Percentiles rank a stretch among this genome's conserved stretches.
Evolutionary conservation across 2,329 filamentous ascomycete genomes (phyloP).

Genomic region (Dothistroma pini): DNA sequence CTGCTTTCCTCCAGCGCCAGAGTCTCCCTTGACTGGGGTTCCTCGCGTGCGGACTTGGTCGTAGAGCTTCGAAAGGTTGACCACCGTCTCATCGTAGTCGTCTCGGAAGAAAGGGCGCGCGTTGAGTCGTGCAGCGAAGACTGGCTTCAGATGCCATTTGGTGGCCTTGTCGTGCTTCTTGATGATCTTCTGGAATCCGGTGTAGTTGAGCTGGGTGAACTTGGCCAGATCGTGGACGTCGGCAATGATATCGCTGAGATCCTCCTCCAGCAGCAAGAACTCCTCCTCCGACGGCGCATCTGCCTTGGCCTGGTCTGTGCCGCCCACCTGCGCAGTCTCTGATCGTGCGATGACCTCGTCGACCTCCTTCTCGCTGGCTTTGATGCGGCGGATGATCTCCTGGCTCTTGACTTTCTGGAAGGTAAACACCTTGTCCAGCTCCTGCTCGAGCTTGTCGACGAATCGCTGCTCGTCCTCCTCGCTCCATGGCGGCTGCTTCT

Average conservation of each 20-base stretch:
- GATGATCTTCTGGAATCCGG: slow-evolving; percentile 99
- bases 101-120: slow-evolving; percentile 98
- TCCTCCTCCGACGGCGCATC: slow-evolving; percentile 74
- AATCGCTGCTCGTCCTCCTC: slow-evolving; percentile 91
- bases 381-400: slow-evolving; percentile 89
- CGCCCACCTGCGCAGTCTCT: slow-evolving; percentile 42
- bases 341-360: slow-evolving; percentile 77
- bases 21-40: slow-evolving; percentile 88
- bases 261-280: slow-evolving; percentile 88
- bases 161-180: slow-evolving; percentile 99
- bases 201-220: slow-evolving; percentile 98
- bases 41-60: slow-evolving; percentile 90
- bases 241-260: slow-evolving; percentile 95
- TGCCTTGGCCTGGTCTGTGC: slow-evolving; percentile 34
- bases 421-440: slow-evolving; percentile 95
- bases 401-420: slow-evolving; percentile 97
- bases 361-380: slow-evolving; percentile 83
- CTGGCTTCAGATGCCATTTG: slow-evolving; percentile 84
- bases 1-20: slow-evolving; percentile 83
- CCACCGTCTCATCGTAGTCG: slow-evolving; percentile 94
- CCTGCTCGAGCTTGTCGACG: slow-evolving; percentile 78
- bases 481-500: slow-evolving; percentile 67
- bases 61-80: slow-evolving; percentile 92
- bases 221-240: slow-evolving; percentile 98
- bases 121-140: slow-evolving; percentile 92